These are phyloP conservation scores for Leishmania martiniquensis DNA, from an alignment of 208 protist genomes.

Conservation along the genomic window DNA sequence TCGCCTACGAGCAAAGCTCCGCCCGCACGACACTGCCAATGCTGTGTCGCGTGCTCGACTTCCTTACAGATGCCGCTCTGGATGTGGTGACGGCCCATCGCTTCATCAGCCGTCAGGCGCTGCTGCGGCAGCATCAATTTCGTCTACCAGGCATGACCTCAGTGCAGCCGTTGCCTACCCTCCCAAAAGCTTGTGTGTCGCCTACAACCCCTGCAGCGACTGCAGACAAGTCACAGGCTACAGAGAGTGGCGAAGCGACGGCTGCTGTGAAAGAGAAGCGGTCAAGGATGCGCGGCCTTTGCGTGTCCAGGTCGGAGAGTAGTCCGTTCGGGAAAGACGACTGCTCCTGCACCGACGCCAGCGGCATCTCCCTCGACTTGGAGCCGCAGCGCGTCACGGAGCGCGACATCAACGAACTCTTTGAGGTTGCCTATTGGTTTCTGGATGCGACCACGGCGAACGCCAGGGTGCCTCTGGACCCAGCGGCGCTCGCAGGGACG, in stretches of 20 bases:
- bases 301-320: not conserved
- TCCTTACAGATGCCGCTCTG: constrained; percentile 79
- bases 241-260: not conserved
- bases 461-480: constrained; percentile 52
- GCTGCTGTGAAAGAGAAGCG: not conserved
- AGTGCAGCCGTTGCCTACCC: not conserved
- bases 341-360: not conserved
- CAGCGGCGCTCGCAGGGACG: constrained; percentile 13
- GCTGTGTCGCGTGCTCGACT: constrained; percentile 60
- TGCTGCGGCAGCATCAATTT: constrained; percentile 59
- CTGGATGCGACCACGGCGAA: constrained; percentile 79
- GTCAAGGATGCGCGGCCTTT: no score
- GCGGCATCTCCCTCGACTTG: constrained; percentile 3
- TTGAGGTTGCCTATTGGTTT: constrained; percentile 81
- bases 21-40: constrained; percentile 68
- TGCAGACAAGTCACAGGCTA: not conserved
- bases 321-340: not conserved
- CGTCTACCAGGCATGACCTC: constrained; percentile 34
- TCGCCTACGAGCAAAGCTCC: constrained; percentile 80
- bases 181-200: not conserved
- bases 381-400: constrained; percentile 63
- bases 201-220: not conserved
- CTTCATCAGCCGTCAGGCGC: constrained; percentile 69
- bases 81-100: constrained; percentile 63
- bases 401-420: constrained; percentile 73